Evolutionary conservation across 2,329 filamentous ascomycete species (phyloP).

Genomic region (Penicillium sp.): DNA sequence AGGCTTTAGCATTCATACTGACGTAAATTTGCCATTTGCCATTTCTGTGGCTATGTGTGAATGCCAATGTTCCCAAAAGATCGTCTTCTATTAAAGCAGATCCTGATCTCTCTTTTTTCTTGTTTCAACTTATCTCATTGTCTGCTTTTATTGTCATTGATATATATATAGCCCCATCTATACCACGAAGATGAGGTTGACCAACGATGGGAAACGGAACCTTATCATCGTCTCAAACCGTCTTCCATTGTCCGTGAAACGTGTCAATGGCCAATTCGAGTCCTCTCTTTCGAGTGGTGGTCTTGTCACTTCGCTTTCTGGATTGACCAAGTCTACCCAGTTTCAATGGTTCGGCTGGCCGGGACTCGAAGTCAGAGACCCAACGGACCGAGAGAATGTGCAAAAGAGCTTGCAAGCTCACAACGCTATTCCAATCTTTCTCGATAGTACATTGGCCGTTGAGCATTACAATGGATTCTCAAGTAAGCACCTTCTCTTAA

Average conservation of each 20-base stretch:
- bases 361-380: conserved; percentile 78
- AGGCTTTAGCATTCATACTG: conserved; percentile 14
- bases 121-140: not conserved
- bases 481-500: conserved; percentile 57
- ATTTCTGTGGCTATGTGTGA: conserved; percentile 15
- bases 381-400: conserved; percentile 65
- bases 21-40: conserved; percentile 20
- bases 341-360: conserved; percentile 99
- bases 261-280: conserved; percentile 74
- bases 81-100: not conserved
- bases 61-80: not conserved
- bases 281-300: conserved; percentile 91
- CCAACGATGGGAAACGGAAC: conserved; percentile 25
- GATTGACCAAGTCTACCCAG: conserved; percentile 80
- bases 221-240: conserved; percentile 81
- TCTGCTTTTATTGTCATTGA: not conserved
- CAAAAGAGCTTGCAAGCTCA: conserved; percentile 73
- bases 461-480: conserved; percentile 96
- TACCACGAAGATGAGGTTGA: conserved; percentile 5
- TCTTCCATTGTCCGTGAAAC: conserved; percentile 87
- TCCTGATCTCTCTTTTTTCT: not conserved
- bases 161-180: not conserved
- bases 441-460: conserved; percentile 83
- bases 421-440: conserved; percentile 79
- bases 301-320: conserved; percentile 83